These are phyloP conservation scores for Batkoa obscura DNA, from an alignment of 371 early-diverging fungal species.

Conservation along the genomic window DNA sequence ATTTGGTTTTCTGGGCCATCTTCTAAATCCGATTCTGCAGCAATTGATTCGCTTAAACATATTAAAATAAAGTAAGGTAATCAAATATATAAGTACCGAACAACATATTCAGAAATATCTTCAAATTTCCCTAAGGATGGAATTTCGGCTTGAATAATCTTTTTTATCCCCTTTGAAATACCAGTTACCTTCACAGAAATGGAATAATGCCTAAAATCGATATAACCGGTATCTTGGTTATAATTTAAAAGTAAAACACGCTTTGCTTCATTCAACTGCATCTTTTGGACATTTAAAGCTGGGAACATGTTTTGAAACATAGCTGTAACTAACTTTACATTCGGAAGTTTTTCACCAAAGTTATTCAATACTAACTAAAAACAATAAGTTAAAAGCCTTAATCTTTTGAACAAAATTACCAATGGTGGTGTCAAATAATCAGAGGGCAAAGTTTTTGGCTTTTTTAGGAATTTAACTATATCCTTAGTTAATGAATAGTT, in stretches of 20 bases:
- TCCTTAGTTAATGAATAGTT: constrained; percentile 74
- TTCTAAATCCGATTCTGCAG: constrained; percentile 84
- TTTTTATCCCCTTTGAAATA: constrained; percentile 75
- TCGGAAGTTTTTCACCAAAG: constrained; percentile 50
- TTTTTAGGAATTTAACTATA: constrained; percentile 48
- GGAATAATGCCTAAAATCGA: constrained; percentile 84
- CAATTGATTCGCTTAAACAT: constrained; percentile 39
- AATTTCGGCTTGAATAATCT: constrained; percentile 44
- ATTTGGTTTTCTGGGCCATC: constrained; percentile 67
- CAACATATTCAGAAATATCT: constrained; percentile 83
- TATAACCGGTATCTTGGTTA: constrained; percentile 55
- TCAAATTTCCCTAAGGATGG: constrained; percentile 60
- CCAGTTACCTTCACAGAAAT: constrained; percentile 75
- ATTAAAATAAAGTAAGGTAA: not conserved
- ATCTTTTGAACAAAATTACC: constrained; percentile 10
- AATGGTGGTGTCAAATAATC: constrained; percentile 68
- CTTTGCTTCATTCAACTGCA: constrained; percentile 70
- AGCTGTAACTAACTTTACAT: constrained; percentile 76
- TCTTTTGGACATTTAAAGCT: constrained; percentile 79
- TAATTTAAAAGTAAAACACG: constrained; percentile 84
- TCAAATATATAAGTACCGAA: constrained; percentile 19
- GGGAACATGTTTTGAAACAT: constrained; percentile 95
- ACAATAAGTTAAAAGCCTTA: not conserved
- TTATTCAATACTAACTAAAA: constrained; percentile 69
- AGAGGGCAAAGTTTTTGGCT: constrained; percentile 58